Percentiles rank a stretch among this genome's conserved stretches.
Conservation (phyloP, 1,139 yeast genomes). For the Yamadazyma membranifaciens region DNA sequence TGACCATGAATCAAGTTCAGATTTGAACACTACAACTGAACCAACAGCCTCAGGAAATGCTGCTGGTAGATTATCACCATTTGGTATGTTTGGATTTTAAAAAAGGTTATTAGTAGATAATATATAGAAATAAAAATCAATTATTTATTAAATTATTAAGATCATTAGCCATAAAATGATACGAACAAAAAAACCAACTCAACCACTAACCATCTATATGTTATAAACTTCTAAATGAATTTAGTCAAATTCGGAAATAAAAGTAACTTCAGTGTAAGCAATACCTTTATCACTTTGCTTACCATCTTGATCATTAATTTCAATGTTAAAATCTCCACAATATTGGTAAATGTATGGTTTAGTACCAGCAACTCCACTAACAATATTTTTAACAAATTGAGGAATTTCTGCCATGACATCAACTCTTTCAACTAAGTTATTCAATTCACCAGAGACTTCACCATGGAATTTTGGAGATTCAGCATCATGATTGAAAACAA, state of each 20-base stretch:
- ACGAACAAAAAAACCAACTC: neutral
- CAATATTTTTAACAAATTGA: slow-evolving; percentile 87
- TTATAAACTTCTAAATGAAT: neutral
- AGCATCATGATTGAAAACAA: slow-evolving; percentile 51
- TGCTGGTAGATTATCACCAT: neutral
- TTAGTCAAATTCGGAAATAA: slow-evolving; percentile 46
- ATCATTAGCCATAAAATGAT: too few relatives aligned
- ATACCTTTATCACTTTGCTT: slow-evolving; percentile 53
- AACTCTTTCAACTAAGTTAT: slow-evolving; percentile 74
- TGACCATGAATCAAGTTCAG: neutral
- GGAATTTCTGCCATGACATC: slow-evolving; percentile 99
- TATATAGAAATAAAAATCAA: too few relatives aligned
- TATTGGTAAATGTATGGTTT: slow-evolving; percentile 94
- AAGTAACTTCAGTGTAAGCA: slow-evolving; percentile 83
- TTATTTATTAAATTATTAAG: too few relatives aligned
- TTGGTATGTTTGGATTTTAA: neutral
- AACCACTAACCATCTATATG: neutral
- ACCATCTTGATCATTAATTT: slow-evolving; percentile 35
- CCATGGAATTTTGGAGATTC: slow-evolving; percentile 33
- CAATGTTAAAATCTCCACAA: slow-evolving; percentile 54
- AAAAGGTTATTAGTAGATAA: too few relatives aligned
- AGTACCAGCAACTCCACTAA: slow-evolving; percentile 92
- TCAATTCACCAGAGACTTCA: slow-evolving; percentile 53
- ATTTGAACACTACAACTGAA: neutral
- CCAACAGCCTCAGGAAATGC: neutral